A percentile compares a stretch with the other conserved stretches of the same genome.
phyloP scores from a whole-genome alignment of 192 early-diverging fungal species.

The Coemansia sp. region DNA sequence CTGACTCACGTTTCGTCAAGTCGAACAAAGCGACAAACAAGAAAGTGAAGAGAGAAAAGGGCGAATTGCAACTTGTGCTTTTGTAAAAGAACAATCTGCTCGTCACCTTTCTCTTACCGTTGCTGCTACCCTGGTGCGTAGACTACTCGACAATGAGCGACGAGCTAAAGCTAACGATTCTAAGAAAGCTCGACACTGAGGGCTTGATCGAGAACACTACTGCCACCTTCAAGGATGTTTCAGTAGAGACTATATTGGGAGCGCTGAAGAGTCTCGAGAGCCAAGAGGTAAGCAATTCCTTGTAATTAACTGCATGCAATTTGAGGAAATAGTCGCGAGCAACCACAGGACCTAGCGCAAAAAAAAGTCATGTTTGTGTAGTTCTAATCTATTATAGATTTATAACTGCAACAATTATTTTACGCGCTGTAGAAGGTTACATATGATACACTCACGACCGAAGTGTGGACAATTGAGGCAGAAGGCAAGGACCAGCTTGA shows the following conservation, averaged over 20 bases:
- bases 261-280: constrained; percentile 81
- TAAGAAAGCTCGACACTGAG: constrained; percentile 63
- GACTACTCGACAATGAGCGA: constrained; percentile 35
- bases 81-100: neutral
- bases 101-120: neutral
- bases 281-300: constrained; percentile 68
- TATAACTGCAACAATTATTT: neutral
- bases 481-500: constrained; percentile 86
- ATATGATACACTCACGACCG: constrained; percentile 74
- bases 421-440: constrained; percentile 63
- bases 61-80: neutral
- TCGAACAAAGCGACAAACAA: no score
- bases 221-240: constrained; percentile 59
- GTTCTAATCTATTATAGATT: neutral
- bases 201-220: constrained; percentile 70
- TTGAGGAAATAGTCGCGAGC: neutral
- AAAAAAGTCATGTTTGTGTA: neutral
- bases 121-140: no score
- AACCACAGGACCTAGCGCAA: neutral
- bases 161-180: constrained; percentile 44
- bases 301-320: neutral
- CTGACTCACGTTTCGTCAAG: no score
- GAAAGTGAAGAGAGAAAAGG: no score
- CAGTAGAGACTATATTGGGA: constrained; percentile 72
- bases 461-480: constrained; percentile 79